Percentiles rank a stretch among this genome's conserved stretches.
These are phyloP conservation scores for Allium cepa DNA, from an alignment of 106 monocot species.

Conservation along the genomic window DNA sequence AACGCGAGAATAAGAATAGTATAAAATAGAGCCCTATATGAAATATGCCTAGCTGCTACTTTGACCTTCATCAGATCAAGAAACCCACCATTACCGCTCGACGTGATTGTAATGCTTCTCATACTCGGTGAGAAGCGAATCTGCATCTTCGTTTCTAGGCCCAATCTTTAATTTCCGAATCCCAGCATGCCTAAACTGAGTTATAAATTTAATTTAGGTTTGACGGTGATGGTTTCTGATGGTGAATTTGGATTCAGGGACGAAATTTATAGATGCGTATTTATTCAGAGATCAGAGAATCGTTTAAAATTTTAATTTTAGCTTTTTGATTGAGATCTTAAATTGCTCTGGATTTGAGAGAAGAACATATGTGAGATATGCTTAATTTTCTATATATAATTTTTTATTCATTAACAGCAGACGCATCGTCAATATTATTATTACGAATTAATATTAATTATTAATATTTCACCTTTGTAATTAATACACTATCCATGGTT, in stretches of 20 bases:
- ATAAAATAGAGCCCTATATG: slow-evolving; percentile 73
- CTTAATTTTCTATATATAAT: too few species aligned
- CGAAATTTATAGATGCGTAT: slow-evolving; percentile 8
- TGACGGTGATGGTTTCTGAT: slow-evolving; percentile 16
- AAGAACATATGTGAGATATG: too few species aligned
- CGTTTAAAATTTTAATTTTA: too few species aligned
- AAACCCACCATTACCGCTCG: slow-evolving; percentile 57
- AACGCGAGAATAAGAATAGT: slow-evolving; percentile 50
- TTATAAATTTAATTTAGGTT: neutral
- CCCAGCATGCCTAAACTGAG: neutral
- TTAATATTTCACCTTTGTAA: too few species aligned
- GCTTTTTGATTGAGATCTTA: too few species aligned
- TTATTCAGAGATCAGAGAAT: neutral
- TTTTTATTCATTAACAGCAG: too few species aligned
- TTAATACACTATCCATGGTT: too few species aligned
- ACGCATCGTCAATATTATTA: too few species aligned
- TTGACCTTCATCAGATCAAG: slow-evolving; percentile 85
- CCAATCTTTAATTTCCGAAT: neutral
- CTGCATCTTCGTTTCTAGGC: slow-evolving; percentile 69
- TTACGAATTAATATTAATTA: too few species aligned
- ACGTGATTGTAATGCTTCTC: slow-evolving; percentile 96
- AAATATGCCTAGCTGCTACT: slow-evolving; percentile 51
- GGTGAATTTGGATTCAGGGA: slow-evolving; percentile 29
- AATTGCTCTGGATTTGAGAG: too few species aligned
- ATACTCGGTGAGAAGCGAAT: slow-evolving; percentile 93